A percentile compares a stretch with the other conserved stretches of the same genome.
phyloP scores from a whole-genome alignment of 139 green algal genomes.

The Yamagishiella unicocca region DNA sequence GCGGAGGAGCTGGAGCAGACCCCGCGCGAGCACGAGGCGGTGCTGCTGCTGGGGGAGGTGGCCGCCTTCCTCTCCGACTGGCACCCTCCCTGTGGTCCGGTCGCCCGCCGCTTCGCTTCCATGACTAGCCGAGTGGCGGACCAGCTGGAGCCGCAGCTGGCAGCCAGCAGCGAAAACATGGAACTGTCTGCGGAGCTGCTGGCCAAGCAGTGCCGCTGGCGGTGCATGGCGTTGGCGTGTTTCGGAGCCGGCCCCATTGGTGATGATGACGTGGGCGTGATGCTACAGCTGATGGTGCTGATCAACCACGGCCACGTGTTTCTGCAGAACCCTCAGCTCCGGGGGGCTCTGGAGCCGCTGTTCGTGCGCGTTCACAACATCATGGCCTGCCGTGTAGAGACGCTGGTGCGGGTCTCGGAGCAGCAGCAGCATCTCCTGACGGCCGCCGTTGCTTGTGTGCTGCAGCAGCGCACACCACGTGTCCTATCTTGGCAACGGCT shows the following conservation, averaged over 20 bases:
- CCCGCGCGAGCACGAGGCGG: slow-evolving; percentile 50
- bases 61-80: slow-evolving; percentile 58
- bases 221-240: slow-evolving; percentile 47
- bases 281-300: slow-evolving; percentile 48
- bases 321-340: not conserved
- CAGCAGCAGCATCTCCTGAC: slow-evolving; percentile 6
- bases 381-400: not conserved
- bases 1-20: slow-evolving; percentile 54
- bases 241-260: not conserved
- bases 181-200: slow-evolving; percentile 25
- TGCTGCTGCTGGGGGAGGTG: slow-evolving; percentile 63
- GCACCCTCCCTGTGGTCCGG: not conserved
- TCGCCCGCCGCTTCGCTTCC: slow-evolving; percentile 60
- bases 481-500: not conserved
- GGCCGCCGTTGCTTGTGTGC: not conserved
- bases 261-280: slow-evolving; percentile 22
- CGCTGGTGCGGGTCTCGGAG: not conserved
- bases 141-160: not conserved
- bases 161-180: not conserved
- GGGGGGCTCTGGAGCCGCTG: slow-evolving; percentile 24
- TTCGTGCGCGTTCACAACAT: slow-evolving; percentile 43
- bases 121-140: slow-evolving; percentile 57
- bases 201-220: slow-evolving; percentile 50
- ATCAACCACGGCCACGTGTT: slow-evolving; percentile 60
- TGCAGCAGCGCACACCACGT: not conserved